A percentile compares a stretch with the other conserved stretches of the same genome.
Evolutionary conservation across 768 basidiomycete species (phyloP).

Genomic region (Boletus vermiculosoides): DNA sequence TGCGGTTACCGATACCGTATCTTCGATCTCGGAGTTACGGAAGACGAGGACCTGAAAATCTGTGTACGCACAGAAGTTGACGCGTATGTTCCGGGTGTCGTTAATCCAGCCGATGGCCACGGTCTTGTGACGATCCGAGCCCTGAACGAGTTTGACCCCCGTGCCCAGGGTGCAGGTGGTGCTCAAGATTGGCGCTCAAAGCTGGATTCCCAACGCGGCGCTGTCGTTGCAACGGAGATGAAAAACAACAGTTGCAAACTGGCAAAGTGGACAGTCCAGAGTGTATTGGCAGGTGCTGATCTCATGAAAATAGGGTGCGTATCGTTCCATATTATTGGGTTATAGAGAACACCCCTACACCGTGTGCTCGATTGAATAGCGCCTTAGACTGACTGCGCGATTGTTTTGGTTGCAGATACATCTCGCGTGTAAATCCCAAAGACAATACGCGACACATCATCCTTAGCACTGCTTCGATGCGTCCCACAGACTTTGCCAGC

Average conservation of each 20-base stretch:
- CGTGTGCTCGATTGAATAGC: neutral
- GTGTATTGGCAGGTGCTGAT: constrained; percentile 92
- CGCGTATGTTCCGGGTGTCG: constrained; percentile 68
- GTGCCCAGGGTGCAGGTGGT: constrained; percentile 85
- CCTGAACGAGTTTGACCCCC: constrained; percentile 94
- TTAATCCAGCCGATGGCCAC: constrained; percentile 63
- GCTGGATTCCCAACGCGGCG: constrained; percentile 93
- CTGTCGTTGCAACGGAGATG: constrained; percentile 99
- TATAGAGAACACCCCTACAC: neutral
- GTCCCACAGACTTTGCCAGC: constrained; percentile 88
- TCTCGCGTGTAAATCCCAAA: constrained; percentile 89
- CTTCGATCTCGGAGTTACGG: constrained; percentile 87
- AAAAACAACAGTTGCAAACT: constrained; percentile 99
- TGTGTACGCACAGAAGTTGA: constrained; percentile 97
- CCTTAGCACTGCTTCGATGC: constrained; percentile 90
- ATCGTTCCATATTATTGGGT: neutral
- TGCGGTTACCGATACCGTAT: constrained; percentile 96
- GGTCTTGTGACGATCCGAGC: constrained; percentile 90
- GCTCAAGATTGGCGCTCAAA: constrained; percentile 99
- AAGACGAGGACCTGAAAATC: constrained; percentile 88
- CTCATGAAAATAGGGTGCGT: constrained; percentile 95
- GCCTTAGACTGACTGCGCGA: constrained; percentile 11
- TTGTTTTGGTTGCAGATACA: constrained; percentile 59
- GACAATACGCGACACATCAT: constrained; percentile 97
- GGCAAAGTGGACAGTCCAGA: constrained; percentile 96